Base-by-base conservation (phyloP, 1,284 basidiomycete genomes). In the Tranzscheliella williamsii region DNA sequence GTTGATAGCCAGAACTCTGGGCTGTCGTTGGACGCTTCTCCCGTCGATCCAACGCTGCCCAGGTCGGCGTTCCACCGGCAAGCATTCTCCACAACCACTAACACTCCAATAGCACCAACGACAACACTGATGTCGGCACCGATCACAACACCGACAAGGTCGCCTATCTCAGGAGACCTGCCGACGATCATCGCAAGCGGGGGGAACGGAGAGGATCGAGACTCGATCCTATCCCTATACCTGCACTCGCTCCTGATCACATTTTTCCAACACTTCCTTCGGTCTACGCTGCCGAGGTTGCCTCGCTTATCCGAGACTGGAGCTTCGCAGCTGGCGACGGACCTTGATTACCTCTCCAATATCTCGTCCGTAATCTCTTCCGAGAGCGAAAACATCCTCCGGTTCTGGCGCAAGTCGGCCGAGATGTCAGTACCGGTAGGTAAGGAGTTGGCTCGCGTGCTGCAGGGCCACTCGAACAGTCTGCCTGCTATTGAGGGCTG, bases 321-420 rank as follows among this genome's bases (percentile, higher is more conserved):
- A 1, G 85, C 87, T 2, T 85, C 86, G 8, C 94, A 97, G 74
- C 82, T 98, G n/a, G 82, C 84, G 1, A 87, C 87, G 1, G 94
- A 97, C 79, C 79, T 98, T 44, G 87, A 85, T 20, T 95, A 96
- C 78, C 82, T 98, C 21, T 84, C 84, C 13, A 95, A 93, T 70
- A 91, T 96, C 31, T 87, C 92, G 26, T 91, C 91, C 18, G 81
- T 97, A 40, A 91, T 93, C 69, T 43, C 50, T 17, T 8, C 32
- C 0, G 49, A 53, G 29, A 53, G 49, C 27, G 53, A 56, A 16
- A 26, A 1, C 3, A 42, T 53, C 7, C n/a, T 63, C 11, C 27
- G n/a, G 9, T 29, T 29, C 9, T 29, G n/a, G 9, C 9, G 27
- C 11, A 29, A 29, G n/a, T 29, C 27, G n/a, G n/a, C 27, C 11